Evolutionary conservation across 768 basidiomycete species (phyloP).

Genomic region (Mycena galopus): DNA sequence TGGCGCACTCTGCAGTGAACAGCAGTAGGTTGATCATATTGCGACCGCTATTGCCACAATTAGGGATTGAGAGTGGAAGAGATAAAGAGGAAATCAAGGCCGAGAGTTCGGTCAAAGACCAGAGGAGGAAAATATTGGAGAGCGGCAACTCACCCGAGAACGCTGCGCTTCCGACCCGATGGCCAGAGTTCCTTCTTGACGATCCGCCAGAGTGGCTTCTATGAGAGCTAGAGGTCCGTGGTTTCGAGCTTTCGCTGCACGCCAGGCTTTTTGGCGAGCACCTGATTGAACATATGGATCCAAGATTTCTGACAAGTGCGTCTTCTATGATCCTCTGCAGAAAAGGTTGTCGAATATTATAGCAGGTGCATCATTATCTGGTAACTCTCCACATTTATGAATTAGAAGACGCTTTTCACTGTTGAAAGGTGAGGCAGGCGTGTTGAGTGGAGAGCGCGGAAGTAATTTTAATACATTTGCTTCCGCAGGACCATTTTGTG

Average conservation of each 20-base stretch:
- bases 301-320: conserved; percentile 79
- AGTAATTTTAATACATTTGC: too few relatives aligned
- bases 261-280: conserved; percentile 76
- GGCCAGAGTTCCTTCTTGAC: conserved; percentile 83
- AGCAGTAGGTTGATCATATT: conserved; percentile 80
- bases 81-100: too few relatives aligned
- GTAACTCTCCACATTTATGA: too few relatives aligned
- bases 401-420: too few relatives aligned
- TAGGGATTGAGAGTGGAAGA: conserved; percentile 18
- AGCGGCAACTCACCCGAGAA: conserved; percentile 62
- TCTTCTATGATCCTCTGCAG: too few relatives aligned
- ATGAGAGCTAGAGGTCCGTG: conserved; percentile 76
- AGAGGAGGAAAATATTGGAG: not conserved
- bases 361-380: too few relatives aligned
- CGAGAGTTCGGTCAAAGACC: too few relatives aligned
- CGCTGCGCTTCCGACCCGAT: conserved; percentile 66
- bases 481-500: too few relatives aligned
- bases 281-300: conserved; percentile 82
- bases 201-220: conserved; percentile 82
- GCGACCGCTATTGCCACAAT: conserved; percentile 55
- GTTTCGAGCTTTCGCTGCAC: conserved; percentile 75
- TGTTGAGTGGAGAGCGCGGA: too few relatives aligned
- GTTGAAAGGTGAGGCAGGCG: too few relatives aligned
- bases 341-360: too few relatives aligned
- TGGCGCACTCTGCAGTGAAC: conserved; percentile 80